A percentile compares a stretch with the other conserved stretches of the same genome.
phyloP scores from a whole-genome alignment of 495 filamentous ascomycete species.

The Usnea hakonensis region DNA sequence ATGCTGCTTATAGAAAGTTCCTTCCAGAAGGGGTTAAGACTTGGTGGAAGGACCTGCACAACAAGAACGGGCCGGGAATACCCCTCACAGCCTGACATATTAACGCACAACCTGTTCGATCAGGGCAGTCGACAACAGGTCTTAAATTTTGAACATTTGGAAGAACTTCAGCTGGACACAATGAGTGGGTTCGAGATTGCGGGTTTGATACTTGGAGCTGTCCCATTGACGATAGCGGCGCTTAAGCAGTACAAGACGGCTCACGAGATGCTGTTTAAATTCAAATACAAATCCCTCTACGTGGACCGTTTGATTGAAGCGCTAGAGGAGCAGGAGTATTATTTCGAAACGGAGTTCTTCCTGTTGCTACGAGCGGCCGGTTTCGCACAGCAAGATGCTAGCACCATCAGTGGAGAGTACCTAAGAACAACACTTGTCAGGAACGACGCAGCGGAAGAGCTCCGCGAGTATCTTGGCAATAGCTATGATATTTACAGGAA shows the following conservation, averaged over 20 bases:
- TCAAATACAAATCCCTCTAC: constrained; percentile 1
- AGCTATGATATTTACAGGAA: constrained; percentile 8
- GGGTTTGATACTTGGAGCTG: constrained; percentile 34
- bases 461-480: not conserved
- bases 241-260: constrained; percentile 32
- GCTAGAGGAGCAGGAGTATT: constrained; percentile 12
- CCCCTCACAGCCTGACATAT: not conserved
- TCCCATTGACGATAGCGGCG: constrained; percentile 34
- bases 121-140: not conserved
- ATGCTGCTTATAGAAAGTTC: not conserved
- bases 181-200: constrained; percentile 37
- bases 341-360: constrained; percentile 9
- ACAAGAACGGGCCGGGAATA: not conserved
- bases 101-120: not conserved
- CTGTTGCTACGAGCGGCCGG: constrained; percentile 5
- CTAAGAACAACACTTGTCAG: not conserved
- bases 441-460: not conserved
- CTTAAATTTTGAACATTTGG: not conserved
- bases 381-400: not conserved
- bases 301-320: constrained; percentile 9
- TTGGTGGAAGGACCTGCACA: not conserved
- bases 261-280: constrained; percentile 1
- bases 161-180: not conserved
- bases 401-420: not conserved
- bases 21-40: not conserved